These are phyloP conservation scores for Apiotrichum sp. DNA, from an alignment of 1,284 basidiomycete species.

Conservation along the genomic window DNA sequence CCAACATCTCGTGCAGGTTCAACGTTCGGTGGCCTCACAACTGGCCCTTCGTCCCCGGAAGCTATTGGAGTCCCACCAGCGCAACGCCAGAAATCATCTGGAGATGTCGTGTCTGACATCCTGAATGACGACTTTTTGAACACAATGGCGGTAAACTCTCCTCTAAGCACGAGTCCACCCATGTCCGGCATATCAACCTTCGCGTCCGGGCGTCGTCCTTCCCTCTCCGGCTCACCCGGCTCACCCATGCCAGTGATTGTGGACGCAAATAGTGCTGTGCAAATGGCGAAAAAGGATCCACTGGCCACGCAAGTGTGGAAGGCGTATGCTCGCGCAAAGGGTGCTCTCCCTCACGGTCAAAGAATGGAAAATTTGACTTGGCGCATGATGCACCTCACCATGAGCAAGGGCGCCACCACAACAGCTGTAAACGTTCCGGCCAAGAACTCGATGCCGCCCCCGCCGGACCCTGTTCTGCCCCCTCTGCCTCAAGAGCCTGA, in stretches of 20 bases:
- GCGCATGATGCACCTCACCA: conserved; percentile 93
- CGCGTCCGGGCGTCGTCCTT: conserved; percentile 26
- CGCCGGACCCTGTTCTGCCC: neutral
- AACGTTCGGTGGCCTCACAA: neutral
- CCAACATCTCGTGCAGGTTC: conserved; percentile 3
- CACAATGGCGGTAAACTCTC: conserved; percentile 16
- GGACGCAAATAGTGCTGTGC: conserved; percentile 23
- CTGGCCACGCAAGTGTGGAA: conserved; percentile 94
- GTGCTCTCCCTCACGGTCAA: conserved; percentile 79
- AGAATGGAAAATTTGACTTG: conserved; percentile 96
- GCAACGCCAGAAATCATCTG: conserved; percentile 12
- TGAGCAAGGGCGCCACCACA: conserved; percentile 56
- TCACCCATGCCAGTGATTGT: conserved; percentile 18
- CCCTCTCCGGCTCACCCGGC: conserved; percentile 21
- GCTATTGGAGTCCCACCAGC: neutral
- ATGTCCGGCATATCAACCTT: conserved; percentile 14
- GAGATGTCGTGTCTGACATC: conserved; percentile 37
- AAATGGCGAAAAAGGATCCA: conserved; percentile 63
- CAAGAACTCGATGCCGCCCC: too few relatives aligned
- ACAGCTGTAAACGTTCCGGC: too few relatives aligned
- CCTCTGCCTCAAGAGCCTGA: conserved; percentile 4
- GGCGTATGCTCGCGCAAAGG: conserved; percentile 87
- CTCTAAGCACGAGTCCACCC: conserved; percentile 25
- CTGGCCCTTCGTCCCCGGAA: conserved; percentile 6
- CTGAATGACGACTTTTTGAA: conserved; percentile 42